Evolutionary conservation across 164 flowering plant species (phyloP), one percentile per base, ranked within the genome.

Genomic region (Piper longum): DNA sequence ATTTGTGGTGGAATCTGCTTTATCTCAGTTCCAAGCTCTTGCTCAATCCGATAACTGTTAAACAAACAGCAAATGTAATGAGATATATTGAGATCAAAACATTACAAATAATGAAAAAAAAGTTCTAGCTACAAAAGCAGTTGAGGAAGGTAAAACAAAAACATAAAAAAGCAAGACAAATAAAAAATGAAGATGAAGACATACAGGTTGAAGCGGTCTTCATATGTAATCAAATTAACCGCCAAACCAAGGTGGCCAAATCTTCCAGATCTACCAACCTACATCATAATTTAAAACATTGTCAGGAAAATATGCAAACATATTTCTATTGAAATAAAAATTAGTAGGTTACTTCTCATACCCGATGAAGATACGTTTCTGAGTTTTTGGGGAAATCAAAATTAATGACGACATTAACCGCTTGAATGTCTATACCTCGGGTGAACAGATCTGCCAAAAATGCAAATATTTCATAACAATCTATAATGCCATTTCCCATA

Each of bases 221-320:
- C 97, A 69, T 87, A 95, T 16, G 99, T 95, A 66, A 95, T 88
- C 73, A 95, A 75, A 76, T 91, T 91, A 67, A 95, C 97, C 60
- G 99, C 99, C 62, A 95, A 74, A 3, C 99, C 99, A 66, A 95
- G 99, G 76, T 95, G 99, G 45, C 97, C 99, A 82, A 84, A 95
- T 76, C 99, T 85, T 74, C 99, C 99, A 5, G 99, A 95, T 58
- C 99, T 86, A 65, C 99, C 99, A 74, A 95, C 97, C 99, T 95
- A 26, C 73, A 40, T 72, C 16, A 9, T 18, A 60, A 18, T 13
- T n/a, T 16, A 14, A 26, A 26, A 26, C 36, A n/a, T 45, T 48
- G 17, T 16, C 16, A 59, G 58, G 65, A 18, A 41, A 7, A 1
- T 12, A 14, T 6, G 8, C 52, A 48, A 14, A 48, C 51, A 57